Conservation (phyloP, 345 rosid species). For the Citrus glauca region DNA sequence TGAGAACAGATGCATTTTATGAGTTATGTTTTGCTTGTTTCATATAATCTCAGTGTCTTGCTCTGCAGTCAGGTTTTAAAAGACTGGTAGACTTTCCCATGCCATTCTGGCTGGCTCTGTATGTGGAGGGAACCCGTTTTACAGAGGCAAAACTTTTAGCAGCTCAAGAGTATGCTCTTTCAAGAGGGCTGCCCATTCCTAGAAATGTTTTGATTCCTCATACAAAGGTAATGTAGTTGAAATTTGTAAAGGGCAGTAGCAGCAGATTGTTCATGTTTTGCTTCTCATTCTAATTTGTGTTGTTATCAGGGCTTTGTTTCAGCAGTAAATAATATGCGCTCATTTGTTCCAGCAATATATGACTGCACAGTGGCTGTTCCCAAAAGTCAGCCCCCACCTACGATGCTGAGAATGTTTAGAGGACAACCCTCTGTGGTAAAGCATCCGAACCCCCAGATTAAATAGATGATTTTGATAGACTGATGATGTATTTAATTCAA, state of each 20-base stretch:
- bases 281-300: not conserved
- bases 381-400: slow-evolving; percentile 71
- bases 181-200: slow-evolving; percentile 80
- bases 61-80: slow-evolving; percentile 78
- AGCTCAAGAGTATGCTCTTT: slow-evolving; percentile 85
- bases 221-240: slow-evolving; percentile 55
- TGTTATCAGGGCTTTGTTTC: slow-evolving; percentile 88
- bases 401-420: slow-evolving; percentile 72
- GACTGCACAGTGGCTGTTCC: slow-evolving; percentile 81
- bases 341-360: slow-evolving; percentile 93
- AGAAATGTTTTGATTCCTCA: slow-evolving; percentile 95
- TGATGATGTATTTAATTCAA: not conserved
- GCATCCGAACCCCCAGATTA: not conserved
- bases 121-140: slow-evolving; percentile 97
- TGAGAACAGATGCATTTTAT: not conserved
- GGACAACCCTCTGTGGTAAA: slow-evolving; percentile 91
- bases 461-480: not conserved
- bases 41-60: too few species aligned
- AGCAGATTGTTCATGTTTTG: too few species aligned
- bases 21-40: not conserved
- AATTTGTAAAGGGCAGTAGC: not conserved
- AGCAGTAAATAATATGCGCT: slow-evolving; percentile 89
- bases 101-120: slow-evolving; percentile 97
- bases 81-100: slow-evolving; percentile 71
- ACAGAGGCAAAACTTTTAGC: slow-evolving; percentile 91